phyloP scores from a whole-genome alignment of 176 grass and related monocot species.

The Miscanthus lutarioriparius region DNA sequence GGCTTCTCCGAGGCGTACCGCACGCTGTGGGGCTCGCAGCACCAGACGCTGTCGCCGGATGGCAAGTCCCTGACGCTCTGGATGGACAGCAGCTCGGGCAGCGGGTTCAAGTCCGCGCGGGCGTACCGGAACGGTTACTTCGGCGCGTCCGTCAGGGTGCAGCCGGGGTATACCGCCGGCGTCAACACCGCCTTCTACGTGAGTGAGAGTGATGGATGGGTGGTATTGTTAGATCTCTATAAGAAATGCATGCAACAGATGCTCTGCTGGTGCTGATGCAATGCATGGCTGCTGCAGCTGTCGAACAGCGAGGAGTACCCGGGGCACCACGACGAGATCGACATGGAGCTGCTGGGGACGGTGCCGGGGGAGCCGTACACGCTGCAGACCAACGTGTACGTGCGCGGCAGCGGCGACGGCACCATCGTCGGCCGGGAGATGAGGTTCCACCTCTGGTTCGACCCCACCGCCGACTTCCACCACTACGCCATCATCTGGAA shows the following conservation, averaged over 20 bases:
- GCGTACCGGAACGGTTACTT: slow-evolving; percentile 84
- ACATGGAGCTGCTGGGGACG: slow-evolving; percentile 70
- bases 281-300: slow-evolving; percentile 30
- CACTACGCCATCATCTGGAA: slow-evolving; percentile 63
- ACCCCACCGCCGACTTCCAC: slow-evolving; percentile 71
- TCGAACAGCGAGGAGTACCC: slow-evolving; percentile 56
- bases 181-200: slow-evolving; percentile 81
- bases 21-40: slow-evolving; percentile 60
- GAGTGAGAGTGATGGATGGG: not conserved
- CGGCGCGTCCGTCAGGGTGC: slow-evolving; percentile 76
- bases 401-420: slow-evolving; percentile 62
- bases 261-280: too few species aligned
- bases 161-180: slow-evolving; percentile 89
- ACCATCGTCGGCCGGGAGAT: slow-evolving; percentile 64
- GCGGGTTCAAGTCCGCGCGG: slow-evolving; percentile 76
- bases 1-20: slow-evolving; percentile 44
- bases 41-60: slow-evolving; percentile 51
- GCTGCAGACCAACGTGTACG: slow-evolving; percentile 71
- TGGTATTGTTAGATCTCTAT: too few species aligned
- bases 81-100: slow-evolving; percentile 68
- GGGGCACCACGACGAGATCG: slow-evolving; percentile 64
- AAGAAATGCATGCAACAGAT: too few species aligned
- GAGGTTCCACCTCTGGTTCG: slow-evolving; percentile 84
- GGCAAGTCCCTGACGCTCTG: slow-evolving; percentile 46
- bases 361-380: slow-evolving; percentile 60